Evolutionary conservation across 139 green algal species (phyloP), one percentile per base, ranked within the genome.

Genomic region (Volvox africanus): DNA sequence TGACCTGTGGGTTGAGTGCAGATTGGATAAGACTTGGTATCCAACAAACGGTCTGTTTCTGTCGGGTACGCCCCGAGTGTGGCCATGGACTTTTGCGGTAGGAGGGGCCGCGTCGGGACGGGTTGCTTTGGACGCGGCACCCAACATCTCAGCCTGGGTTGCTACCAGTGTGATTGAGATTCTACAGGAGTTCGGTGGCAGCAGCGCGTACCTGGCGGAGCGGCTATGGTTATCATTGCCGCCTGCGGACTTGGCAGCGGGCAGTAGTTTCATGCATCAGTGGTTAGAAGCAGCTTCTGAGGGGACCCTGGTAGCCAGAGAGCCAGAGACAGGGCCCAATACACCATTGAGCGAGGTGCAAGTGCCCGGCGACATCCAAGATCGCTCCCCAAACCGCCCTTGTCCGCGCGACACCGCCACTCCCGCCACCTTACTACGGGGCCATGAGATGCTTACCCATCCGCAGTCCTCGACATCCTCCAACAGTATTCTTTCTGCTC

Each of bases 101-200:
- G 19, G 55, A 24, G 35, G 18, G 35, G 26, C 30, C 18, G 5
- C 35, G 32, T 18, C 37, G 12, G 12, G 28, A 30, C 80, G 30
- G 26, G 68, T 90, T 73, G 86, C 36, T 22, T 22, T 76, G 71
- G 86, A 90, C 19, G 86, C 19, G 19, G 86, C 86, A 32, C 86
- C 86, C 71, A 90, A 90, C 86, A 83, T 90, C 86, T 13, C 50
- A 11, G 73, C 20, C 50, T 90, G 86, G 86, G 86, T 90, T 9
- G 86, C 76, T 35, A 30, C 0, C 24, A 85, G 87, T 35, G 13
- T 13, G 0, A 0, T 86, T 26, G 36, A 79, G 76, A n/a, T 9
- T 14, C 87, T 86, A 18, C 61, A 36, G 62, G 28, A 71, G 3
- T 55, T 21, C 37, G 69, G 69, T 71, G 33, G 37, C 85, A 89